Conservation (phyloP, 805 yeast genomes). For the Ascoidea rubescens region DNA sequence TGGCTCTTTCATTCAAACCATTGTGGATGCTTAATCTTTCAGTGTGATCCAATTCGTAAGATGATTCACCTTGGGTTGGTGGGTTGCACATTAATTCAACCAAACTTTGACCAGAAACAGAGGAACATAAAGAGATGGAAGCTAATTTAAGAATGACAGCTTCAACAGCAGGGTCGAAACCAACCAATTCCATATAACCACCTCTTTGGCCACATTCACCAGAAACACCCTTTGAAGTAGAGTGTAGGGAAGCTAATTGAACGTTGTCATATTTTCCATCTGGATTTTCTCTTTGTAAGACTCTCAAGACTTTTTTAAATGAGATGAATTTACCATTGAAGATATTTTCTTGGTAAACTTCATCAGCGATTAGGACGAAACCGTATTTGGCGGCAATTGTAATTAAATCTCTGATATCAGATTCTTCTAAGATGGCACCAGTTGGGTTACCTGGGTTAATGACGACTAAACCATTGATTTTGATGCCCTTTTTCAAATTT, state of each 20-base stretch:
- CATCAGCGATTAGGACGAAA: conserved; percentile 86
- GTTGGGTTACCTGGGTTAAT: conserved; percentile 99
- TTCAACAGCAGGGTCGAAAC: conserved; percentile 57
- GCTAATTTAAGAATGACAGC: conserved; percentile 74
- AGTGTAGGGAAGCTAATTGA: conserved; percentile 86
- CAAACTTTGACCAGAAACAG: conserved; percentile 87
- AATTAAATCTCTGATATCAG: conserved; percentile 58
- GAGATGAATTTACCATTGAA: conserved; percentile 75
- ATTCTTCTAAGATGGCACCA: conserved; percentile 61
- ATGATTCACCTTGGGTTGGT: conserved; percentile 64
- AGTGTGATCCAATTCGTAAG: conserved; percentile 47
- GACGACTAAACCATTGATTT: conserved; percentile 71
- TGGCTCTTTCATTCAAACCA: conserved; percentile 51
- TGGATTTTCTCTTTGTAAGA: conserved; percentile 38
- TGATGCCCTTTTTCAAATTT: conserved; percentile 30
- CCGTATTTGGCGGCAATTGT: conserved; percentile 76
- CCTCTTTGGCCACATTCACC: conserved; percentile 99
- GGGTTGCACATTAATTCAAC: conserved; percentile 92
- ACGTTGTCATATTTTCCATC: conserved; percentile 51
- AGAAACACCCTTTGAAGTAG: conserved; percentile 94
- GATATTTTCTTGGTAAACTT: conserved; percentile 91
- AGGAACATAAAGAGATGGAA: conserved; percentile 85
- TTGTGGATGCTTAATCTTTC: conserved; percentile 53
- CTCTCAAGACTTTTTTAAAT: conserved; percentile 64
- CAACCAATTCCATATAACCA: conserved; percentile 91